These are phyloP conservation scores for Serpula lacrymans DNA, from an alignment of 768 basidiomycete species.

Conservation along the genomic window DNA sequence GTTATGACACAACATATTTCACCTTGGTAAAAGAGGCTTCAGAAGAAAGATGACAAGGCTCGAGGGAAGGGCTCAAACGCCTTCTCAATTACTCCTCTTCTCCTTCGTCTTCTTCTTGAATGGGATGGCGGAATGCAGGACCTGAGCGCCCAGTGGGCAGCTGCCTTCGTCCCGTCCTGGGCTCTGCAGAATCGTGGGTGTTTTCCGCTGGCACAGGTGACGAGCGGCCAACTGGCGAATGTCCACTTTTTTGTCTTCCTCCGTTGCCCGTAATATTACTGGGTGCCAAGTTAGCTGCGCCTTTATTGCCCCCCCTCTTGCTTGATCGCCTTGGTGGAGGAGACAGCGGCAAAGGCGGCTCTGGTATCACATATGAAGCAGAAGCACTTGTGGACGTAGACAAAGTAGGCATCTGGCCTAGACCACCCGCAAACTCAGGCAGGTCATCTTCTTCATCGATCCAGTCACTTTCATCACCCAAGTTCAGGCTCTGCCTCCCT, in stretches of 20 bases:
- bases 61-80: constrained; percentile 6
- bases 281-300: constrained; percentile 18
- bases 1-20: constrained; percentile 5
- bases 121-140: constrained; percentile 64
- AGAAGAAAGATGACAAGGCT: constrained; percentile 2
- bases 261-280: constrained; percentile 18
- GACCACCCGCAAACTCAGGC: constrained; percentile 69
- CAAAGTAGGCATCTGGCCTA: constrained; percentile 54
- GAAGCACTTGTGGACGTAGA: constrained; percentile 22
- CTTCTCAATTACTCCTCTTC: constrained; percentile 54
- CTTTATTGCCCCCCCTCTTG: constrained; percentile 34
- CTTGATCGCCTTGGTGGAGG: constrained; percentile 48
- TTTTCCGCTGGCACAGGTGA: constrained; percentile 59
- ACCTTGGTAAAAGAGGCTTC: neutral
- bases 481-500: constrained; percentile 53
- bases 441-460: constrained; percentile 82
- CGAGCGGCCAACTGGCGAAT: constrained; percentile 56
- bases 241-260: constrained; percentile 45
- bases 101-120: constrained; percentile 84
- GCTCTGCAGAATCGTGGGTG: constrained; percentile 44
- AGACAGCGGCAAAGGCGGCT: constrained; percentile 44
- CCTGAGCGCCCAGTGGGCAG: constrained; percentile 68
- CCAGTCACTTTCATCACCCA: constrained; percentile 84
- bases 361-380: constrained; percentile 23
- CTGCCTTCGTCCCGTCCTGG: constrained; percentile 60